A percentile compares a stretch with the other conserved stretches of the same genome.
phyloP scores from a whole-genome alignment of 768 basidiomycete genomes.

The Melanogaster broomeanus region DNA sequence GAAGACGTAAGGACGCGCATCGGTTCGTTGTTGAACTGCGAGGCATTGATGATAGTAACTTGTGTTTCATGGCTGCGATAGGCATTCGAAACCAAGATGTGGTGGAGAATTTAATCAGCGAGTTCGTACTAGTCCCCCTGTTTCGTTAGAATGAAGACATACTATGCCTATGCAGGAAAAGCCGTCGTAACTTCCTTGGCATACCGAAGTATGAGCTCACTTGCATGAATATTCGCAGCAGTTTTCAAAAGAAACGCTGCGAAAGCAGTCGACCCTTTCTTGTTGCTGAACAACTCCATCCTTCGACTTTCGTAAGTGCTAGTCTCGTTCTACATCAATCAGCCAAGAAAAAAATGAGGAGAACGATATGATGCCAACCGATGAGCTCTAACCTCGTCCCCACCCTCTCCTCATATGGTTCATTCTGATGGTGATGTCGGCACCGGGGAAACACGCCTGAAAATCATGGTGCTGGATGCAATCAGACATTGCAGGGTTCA shows the following conservation, averaged over 20 bases:
- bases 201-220: conserved; percentile 39
- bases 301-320: conserved; percentile 49
- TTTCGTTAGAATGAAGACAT: conserved; percentile 68
- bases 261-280: conserved; percentile 64
- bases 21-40: conserved; percentile 90
- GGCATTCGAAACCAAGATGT: conserved; percentile 72
- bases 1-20: conserved; percentile 74
- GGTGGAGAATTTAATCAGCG: conserved; percentile 75
- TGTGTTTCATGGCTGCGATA: conserved; percentile 64
- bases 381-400: conserved; percentile 73
- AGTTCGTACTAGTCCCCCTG: conserved; percentile 62
- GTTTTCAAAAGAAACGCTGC: conserved; percentile 78
- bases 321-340: conserved; percentile 54
- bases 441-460: conserved; percentile 65
- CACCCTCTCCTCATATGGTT: conserved; percentile 71
- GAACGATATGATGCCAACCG: conserved; percentile 41
- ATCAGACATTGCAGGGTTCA: neutral
- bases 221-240: conserved; percentile 83
- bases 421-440: conserved; percentile 42
- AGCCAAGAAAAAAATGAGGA: neutral
- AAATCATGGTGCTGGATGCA: conserved; percentile 51
- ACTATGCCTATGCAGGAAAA: conserved; percentile 51
- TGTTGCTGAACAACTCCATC: conserved; percentile 40
- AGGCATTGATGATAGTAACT: conserved; percentile 66
- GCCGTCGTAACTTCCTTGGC: conserved; percentile 1